phyloP scores from a whole-genome alignment of 2,329 filamentous ascomycete species.

The Colletotrichum sp. region DNA sequence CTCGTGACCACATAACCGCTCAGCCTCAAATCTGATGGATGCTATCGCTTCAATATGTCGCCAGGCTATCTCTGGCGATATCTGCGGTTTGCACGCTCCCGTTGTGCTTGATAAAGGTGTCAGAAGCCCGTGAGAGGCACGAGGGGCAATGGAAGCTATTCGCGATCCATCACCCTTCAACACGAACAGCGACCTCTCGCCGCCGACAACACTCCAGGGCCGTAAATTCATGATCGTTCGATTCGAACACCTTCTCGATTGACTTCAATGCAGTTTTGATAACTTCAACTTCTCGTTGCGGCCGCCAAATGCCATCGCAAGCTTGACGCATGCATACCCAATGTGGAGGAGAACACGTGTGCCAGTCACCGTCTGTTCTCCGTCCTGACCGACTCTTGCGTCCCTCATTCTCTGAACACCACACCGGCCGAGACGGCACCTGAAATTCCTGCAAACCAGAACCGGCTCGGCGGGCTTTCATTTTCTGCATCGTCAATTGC shows the following conservation, averaged over 20 bases:
- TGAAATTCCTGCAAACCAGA: not conserved
- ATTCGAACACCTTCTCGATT: not conserved
- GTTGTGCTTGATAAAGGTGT: not conserved
- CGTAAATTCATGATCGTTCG: not conserved
- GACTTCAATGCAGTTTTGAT: not conserved
- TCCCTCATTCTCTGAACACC: not conserved
- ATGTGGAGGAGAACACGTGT: conserved; percentile 21
- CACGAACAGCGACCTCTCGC: not conserved
- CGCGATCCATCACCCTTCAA: not conserved
- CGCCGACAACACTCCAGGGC: not conserved
- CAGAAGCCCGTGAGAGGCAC: not conserved
- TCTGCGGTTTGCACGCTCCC: not conserved
- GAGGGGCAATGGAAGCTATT: conserved; percentile 13
- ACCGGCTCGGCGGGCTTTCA: not conserved
- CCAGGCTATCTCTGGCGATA: not conserved
- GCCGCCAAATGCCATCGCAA: not conserved
- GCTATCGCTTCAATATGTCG: not conserved
- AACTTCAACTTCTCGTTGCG: not conserved
- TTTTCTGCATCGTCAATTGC: not conserved
- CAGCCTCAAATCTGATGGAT: not conserved
- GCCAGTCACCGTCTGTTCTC: not conserved
- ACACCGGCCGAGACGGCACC: not conserved
- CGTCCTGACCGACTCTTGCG: not conserved
- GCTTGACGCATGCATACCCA: conserved; percentile 14
- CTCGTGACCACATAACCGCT: not conserved